Percentiles rank a stretch among this genome's conserved stretches.
Conservation (phyloP, 352 stramenopile species). For the Hyaloperonospora brassicae region DNA sequence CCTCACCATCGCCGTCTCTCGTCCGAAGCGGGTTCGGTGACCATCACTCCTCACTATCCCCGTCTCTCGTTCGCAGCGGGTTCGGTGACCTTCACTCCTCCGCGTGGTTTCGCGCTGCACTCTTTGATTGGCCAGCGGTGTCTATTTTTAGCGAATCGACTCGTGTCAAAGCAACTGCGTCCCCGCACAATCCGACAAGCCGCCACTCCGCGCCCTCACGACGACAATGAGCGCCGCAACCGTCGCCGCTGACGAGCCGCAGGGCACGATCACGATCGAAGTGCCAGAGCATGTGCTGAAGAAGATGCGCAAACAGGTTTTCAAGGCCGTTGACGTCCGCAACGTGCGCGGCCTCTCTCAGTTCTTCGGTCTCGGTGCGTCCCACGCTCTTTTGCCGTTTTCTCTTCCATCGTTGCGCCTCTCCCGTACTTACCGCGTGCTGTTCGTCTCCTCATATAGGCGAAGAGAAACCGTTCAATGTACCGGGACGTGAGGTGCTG, state of each 20-base stretch:
- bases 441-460: slow-evolving; percentile 21
- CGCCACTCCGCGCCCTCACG: not conserved
- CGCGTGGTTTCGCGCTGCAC: not conserved
- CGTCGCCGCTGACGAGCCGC: slow-evolving; percentile 38
- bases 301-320: slow-evolving; percentile 57
- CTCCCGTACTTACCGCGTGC: not conserved
- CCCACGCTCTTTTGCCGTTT: not conserved
- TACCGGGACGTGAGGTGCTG: slow-evolving; percentile 56
- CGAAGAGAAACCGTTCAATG: slow-evolving; percentile 81
- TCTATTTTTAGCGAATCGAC: slow-evolving; percentile 37
- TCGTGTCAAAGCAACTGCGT: slow-evolving; percentile 14
- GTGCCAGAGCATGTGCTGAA: slow-evolving; percentile 53
- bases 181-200: slow-evolving; percentile 19
- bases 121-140: slow-evolving; percentile 19
- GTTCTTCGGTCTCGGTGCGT: slow-evolving; percentile 73
- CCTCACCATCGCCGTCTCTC: not conserved
- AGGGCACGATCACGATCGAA: slow-evolving; percentile 62
- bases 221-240: slow-evolving; percentile 35
- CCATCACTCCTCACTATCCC: slow-evolving; percentile 18
- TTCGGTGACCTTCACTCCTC: slow-evolving; percentile 4
- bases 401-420: not conserved
- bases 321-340: slow-evolving; percentile 54
- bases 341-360: slow-evolving; percentile 75
- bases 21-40: slow-evolving; percentile 3
- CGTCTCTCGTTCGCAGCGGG: no score